Evolutionary conservation across 208 protist species (phyloP).

Genomic region (Acanthamoeba castellanii): DNA sequence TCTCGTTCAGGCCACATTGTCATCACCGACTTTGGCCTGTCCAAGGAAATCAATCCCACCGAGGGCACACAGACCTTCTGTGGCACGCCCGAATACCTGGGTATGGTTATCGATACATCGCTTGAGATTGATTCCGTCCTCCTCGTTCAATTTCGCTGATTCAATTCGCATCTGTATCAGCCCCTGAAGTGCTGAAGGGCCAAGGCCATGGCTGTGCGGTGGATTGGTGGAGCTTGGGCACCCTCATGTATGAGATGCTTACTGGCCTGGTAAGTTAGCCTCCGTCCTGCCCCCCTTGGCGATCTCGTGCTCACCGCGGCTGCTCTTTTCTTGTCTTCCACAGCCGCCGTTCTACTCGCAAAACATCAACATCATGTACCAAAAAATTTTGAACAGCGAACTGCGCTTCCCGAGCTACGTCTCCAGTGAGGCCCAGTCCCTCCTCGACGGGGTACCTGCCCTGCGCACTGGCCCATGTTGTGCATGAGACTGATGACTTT

Average conservation of each 20-base stretch:
- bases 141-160: neutral
- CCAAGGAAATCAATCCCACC: slow-evolving; percentile 84
- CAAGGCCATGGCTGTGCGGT: slow-evolving; percentile 89
- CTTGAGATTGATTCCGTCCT: neutral
- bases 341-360: slow-evolving; percentile 84
- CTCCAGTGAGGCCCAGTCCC: slow-evolving; percentile 62
- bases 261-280: slow-evolving; percentile 81
- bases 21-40: slow-evolving; percentile 91
- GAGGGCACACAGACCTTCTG: slow-evolving; percentile 89
- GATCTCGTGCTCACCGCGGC: neutral
- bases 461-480: neutral
- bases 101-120: neutral
- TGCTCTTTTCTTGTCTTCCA: neutral
- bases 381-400: slow-evolving; percentile 82
- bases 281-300: neutral
- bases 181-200: slow-evolving; percentile 87
- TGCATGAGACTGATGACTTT: neutral
- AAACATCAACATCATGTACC: slow-evolving; percentile 87
- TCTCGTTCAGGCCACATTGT: slow-evolving; percentile 79
- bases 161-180: neutral
- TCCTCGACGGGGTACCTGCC: slow-evolving; percentile 79
- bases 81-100: slow-evolving; percentile 90
- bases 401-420: slow-evolving; percentile 78
- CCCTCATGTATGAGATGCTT: slow-evolving; percentile 91
- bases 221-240: slow-evolving; percentile 92